Conservation (phyloP, 164 flowering plant genomes). For the Umbellularia californica region DNA sequence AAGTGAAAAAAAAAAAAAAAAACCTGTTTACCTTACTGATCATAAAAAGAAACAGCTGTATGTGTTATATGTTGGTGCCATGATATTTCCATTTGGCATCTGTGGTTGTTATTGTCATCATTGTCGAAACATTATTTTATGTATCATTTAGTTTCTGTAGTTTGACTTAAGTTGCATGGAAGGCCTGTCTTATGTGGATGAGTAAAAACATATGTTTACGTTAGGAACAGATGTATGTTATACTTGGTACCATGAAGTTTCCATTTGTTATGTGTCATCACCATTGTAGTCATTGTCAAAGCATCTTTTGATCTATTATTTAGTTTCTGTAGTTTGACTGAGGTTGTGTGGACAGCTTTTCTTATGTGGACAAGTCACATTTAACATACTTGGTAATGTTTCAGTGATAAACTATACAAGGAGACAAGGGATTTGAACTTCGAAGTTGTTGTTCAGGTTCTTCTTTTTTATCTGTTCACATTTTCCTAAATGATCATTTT, state of each 20-base stretch:
- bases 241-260: too few species aligned
- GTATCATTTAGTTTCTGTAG: not conserved
- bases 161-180: not conserved
- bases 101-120: too few species aligned
- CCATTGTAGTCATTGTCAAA: too few species aligned
- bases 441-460: conserved; percentile 98
- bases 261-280: too few species aligned
- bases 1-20: too few species aligned
- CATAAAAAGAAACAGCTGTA: too few species aligned
- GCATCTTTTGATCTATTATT: too few species aligned
- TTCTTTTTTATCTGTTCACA: conserved; percentile 20
- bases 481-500: not conserved
- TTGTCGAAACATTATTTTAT: too few species aligned
- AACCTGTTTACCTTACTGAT: too few species aligned
- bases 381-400: conserved; percentile 9
- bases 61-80: too few species aligned
- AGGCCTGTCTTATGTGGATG: not conserved
- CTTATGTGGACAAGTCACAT: not conserved
- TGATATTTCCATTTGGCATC: too few species aligned
- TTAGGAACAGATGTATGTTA: too few species aligned
- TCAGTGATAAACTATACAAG: conserved; percentile 93
- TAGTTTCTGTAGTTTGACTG: not conserved
- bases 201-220: not conserved
- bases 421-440: conserved; percentile 96
- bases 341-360: not conserved